A percentile compares a stretch with the other conserved stretches of the same genome.
Evolutionary conservation across 768 basidiomycete genomes (phyloP).

Genomic region (Lactifluus rugatus): DNA sequence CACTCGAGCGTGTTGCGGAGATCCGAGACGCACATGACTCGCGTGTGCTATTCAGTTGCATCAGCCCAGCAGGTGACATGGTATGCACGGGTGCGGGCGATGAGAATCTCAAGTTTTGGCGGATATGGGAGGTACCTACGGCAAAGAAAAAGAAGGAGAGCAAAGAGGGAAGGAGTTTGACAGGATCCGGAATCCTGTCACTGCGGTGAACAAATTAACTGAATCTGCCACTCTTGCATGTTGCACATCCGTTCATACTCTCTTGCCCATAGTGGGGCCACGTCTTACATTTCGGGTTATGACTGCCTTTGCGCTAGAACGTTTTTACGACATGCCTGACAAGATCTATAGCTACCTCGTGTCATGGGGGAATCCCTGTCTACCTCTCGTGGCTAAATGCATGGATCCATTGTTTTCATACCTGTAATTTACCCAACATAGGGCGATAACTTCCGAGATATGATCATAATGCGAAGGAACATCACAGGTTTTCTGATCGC

Average conservation of each 20-base stretch:
- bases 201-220: constrained; percentile 25
- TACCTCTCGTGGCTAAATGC: neutral
- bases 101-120: constrained; percentile 97
- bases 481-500: neutral
- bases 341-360: neutral
- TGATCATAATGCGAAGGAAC: too few relatives aligned
- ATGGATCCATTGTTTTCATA: neutral
- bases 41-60: constrained; percentile 73
- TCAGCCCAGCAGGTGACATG: constrained; percentile 84
- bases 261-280: neutral
- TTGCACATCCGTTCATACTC: neutral
- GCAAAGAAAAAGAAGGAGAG: constrained; percentile 45
- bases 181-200: constrained; percentile 27
- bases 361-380: neutral
- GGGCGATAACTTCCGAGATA: too few relatives aligned
- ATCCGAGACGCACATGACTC: constrained; percentile 92
- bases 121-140: constrained; percentile 60
- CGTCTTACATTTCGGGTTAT: neutral
- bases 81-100: constrained; percentile 90
- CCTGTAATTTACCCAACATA: too few relatives aligned
- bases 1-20: constrained; percentile 69
- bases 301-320: neutral
- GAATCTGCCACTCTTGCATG: neutral
- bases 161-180: constrained; percentile 26
- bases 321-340: neutral